phyloP scores from a whole-genome alignment of 2,329 filamentous ascomycete genomes.

The Trichoderma hamatum region DNA sequence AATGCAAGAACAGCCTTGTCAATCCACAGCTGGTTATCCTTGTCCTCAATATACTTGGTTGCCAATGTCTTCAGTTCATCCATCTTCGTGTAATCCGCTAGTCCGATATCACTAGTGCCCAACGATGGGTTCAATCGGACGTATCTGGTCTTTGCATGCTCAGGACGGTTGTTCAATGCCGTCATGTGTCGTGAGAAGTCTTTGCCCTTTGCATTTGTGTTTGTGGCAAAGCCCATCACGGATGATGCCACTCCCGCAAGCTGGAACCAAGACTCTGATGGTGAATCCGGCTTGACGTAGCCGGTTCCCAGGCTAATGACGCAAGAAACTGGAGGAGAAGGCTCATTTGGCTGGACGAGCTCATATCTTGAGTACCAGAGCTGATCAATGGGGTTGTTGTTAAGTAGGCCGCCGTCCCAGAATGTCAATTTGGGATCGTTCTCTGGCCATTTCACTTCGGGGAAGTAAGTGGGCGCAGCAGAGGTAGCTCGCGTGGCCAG shows the following conservation, averaged over 20 bases:
- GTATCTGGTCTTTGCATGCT: conserved; percentile 5
- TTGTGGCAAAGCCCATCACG: conserved; percentile 16
- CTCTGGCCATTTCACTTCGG: conserved; percentile 17
- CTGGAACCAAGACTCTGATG: conserved; percentile 15
- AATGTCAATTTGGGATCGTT: background rate
- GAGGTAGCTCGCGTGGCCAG: conserved; percentile 16
- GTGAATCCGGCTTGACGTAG: conserved; percentile 5
- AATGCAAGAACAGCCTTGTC: conserved; percentile 17
- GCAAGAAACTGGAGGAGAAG: background rate
- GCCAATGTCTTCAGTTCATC: conserved; percentile 13
- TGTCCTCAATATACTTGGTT: background rate
- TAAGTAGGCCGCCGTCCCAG: conserved; percentile 19
- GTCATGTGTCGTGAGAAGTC: conserved; percentile 23
- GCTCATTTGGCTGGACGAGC: conserved; percentile 7
- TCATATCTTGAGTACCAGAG: conserved; percentile 22
- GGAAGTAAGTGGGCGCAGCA: conserved; percentile 16
- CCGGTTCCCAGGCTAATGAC: conserved; percentile 18
- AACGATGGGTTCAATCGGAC: conserved; percentile 8
- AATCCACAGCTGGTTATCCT: conserved; percentile 13
- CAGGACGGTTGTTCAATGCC: background rate
- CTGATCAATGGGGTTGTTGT: conserved; percentile 23
- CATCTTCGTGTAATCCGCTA: conserved; percentile 22
- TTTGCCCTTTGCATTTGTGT: conserved; percentile 23
- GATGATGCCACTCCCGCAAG: conserved; percentile 13
- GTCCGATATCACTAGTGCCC: background rate